A percentile compares a stretch with the other conserved stretches of the same genome.
phyloP scores from a whole-genome alignment of 2,329 filamentous ascomycete genomes.

The Penicillium sp. region DNA sequence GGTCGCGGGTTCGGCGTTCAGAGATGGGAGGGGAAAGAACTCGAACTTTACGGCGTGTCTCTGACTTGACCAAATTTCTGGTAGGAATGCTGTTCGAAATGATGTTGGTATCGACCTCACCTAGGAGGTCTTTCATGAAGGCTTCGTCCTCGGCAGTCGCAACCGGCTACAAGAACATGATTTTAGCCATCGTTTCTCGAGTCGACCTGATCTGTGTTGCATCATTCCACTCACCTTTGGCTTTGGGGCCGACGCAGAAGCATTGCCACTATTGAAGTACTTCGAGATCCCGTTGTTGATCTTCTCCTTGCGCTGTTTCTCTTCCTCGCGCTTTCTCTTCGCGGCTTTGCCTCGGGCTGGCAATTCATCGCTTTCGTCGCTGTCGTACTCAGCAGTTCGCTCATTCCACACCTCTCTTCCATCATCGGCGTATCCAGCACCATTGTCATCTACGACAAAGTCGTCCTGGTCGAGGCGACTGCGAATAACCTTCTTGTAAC shows the following conservation, averaged over 20 bases:
- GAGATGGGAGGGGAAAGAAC: slow-evolving; percentile 68
- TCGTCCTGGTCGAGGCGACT: slow-evolving; percentile 87
- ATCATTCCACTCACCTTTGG: slow-evolving; percentile 59
- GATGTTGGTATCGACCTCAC: slow-evolving; percentile 77
- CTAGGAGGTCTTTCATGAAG: slow-evolving; percentile 78
- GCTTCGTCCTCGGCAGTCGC: slow-evolving; percentile 83
- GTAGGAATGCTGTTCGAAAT: slow-evolving; percentile 50
- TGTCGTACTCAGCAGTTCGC: slow-evolving; percentile 49
- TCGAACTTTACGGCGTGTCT: slow-evolving; percentile 70
- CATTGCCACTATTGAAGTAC: slow-evolving; percentile 75
- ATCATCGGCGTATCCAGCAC: slow-evolving; percentile 93
- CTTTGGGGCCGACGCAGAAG: slow-evolving; percentile 58
- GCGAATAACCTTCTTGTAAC: slow-evolving; percentile 93
- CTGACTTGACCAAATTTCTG: slow-evolving; percentile 63
- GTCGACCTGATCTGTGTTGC: too few relatives aligned
- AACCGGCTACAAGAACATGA: slow-evolving; percentile 44
- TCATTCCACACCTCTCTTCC: slow-evolving; percentile 89
- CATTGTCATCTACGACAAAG: slow-evolving; percentile 98
- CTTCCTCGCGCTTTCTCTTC: slow-evolving; percentile 83
- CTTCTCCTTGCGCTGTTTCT: slow-evolving; percentile 75
- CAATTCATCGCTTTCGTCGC: slow-evolving; percentile 66
- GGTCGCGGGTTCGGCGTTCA: slow-evolving; percentile 51
- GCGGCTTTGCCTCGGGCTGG: slow-evolving; percentile 56
- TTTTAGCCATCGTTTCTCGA: neutral
- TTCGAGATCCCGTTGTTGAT: slow-evolving; percentile 89